Base-by-base conservation (phyloP, 2,329 filamentous ascomycete species). In the Sphaerulina musiva region DNA sequence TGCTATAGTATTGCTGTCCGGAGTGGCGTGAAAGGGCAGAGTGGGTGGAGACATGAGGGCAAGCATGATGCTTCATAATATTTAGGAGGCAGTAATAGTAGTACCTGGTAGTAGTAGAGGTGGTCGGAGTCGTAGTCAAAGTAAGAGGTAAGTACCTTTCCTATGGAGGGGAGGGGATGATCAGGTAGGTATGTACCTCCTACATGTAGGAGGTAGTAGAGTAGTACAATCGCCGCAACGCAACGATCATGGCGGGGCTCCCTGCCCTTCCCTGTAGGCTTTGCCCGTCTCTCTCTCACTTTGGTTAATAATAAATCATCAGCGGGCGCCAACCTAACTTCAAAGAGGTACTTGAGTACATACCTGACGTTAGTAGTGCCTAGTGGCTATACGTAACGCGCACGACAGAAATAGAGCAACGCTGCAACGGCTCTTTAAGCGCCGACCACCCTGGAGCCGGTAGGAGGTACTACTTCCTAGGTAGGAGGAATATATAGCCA, bases 1-100 rank as follows among this genome's bases (percentile, higher is more conserved):
- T 63, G 73, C 72, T 68, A 74, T 68, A 59, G 72, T 72, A 69
- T 70, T 73, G 63, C 53, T 53, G 58, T 56, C 44, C 29, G 53
- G 47, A 46, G 62, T 62, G 49, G 58, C 44, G 51, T 58, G 58
- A 71, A 70, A 42, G 34, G 58, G 53, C 46, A 61, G 55, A 60
- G 59, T 60, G 41, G 57, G 57, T 51, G 64, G 60, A 3, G 20
- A 20, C 62, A 64, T 66, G 52, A 61, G 59, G 46, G 64, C 63
- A 51, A 69, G 64, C 68, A 70, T 69, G 20, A 20, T 20, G 20
- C 2, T 20, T 20, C 3, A 20, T 20, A 20, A 20, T 20, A 20
- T 20, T 20, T 20, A 20, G 20, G 20, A 20, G 20, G 20, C 20
- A 20, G 20, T 20, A 17, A 17, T 17, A 17, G 14, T 17, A 17